These are phyloP conservation scores for Lagenidium giganteum DNA, from an alignment of 352 stramenopile genomes.

Conservation along the genomic window DNA sequence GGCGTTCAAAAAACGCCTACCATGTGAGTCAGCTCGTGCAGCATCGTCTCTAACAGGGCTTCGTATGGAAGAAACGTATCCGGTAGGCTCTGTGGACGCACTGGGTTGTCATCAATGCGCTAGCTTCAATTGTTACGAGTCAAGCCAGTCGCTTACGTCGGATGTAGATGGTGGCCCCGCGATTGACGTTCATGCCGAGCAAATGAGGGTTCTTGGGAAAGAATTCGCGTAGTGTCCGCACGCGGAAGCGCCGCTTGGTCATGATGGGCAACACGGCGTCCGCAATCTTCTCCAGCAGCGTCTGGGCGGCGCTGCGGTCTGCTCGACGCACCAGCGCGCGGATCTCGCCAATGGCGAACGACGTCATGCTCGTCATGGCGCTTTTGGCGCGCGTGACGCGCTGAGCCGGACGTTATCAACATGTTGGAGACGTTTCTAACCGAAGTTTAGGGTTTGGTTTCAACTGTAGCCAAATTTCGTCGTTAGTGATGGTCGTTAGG, in stretches of 20 bases:
- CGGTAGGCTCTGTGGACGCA: constrained; percentile 26
- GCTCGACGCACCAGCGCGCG: constrained; percentile 31
- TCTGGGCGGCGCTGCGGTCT: constrained; percentile 26
- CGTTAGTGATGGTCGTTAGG: too few species aligned
- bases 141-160: constrained; percentile 39
- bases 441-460: too few species aligned
- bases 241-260: constrained; percentile 40
- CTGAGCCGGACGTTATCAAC: background rate
- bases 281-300: constrained; percentile 44
- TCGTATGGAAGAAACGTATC: constrained; percentile 42
- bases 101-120: constrained; percentile 5
- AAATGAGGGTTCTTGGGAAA: constrained; percentile 51
- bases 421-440: too few species aligned
- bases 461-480: too few species aligned
- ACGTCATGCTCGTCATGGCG: constrained; percentile 1
- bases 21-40: constrained; percentile 75
- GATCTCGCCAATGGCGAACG: constrained; percentile 21
- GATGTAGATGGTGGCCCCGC: constrained; percentile 65
- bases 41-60: constrained; percentile 57
- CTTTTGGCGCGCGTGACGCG: background rate
- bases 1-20: constrained; percentile 15
- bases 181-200: constrained; percentile 81
- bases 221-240: constrained; percentile 57
- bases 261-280: constrained; percentile 52
- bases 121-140: background rate